A percentile compares a stretch with the other conserved stretches of the same genome.
Conservation (phyloP, 345 rosid genomes). For the Linum trigynum region DNA sequence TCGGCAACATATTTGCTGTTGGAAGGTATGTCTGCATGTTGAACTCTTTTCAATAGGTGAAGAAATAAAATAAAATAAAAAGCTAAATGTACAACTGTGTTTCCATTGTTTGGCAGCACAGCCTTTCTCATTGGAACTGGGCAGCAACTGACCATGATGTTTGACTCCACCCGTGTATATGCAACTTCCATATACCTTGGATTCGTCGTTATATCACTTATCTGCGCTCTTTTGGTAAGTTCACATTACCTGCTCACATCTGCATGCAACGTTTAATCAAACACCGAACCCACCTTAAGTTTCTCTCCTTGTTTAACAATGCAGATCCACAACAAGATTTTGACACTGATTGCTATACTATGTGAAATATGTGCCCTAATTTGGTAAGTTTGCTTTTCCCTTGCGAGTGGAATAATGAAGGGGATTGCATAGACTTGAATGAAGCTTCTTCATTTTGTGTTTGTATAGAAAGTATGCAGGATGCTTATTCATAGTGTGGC, state of each 20-base stretch:
- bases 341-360: slow-evolving; percentile 63
- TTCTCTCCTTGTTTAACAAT: slow-evolving; percentile 11
- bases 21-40: slow-evolving; percentile 50
- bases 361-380: slow-evolving; percentile 80
- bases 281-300: not conserved
- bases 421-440: not conserved
- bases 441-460: not conserved
- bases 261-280: not conserved
- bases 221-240: slow-evolving; percentile 76
- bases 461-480: not conserved
- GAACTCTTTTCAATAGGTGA: not conserved
- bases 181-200: slow-evolving; percentile 75
- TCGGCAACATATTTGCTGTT: slow-evolving; percentile 80
- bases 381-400: slow-evolving; percentile 39
- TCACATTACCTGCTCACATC: not conserved
- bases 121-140: slow-evolving; percentile 76
- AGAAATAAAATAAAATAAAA: not conserved
- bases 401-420: not conserved
- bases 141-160: slow-evolving; percentile 81
- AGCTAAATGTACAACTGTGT: slow-evolving; percentile 8
- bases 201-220: slow-evolving; percentile 59
- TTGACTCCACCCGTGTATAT: slow-evolving; percentile 57
- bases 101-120: slow-evolving; percentile 67
- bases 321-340: slow-evolving; percentile 80
- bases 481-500: not conserved